These are phyloP conservation scores for Gryganskiella cystojenkinii DNA, from an alignment of 192 early-diverging fungal genomes.

Conservation along the genomic window DNA sequence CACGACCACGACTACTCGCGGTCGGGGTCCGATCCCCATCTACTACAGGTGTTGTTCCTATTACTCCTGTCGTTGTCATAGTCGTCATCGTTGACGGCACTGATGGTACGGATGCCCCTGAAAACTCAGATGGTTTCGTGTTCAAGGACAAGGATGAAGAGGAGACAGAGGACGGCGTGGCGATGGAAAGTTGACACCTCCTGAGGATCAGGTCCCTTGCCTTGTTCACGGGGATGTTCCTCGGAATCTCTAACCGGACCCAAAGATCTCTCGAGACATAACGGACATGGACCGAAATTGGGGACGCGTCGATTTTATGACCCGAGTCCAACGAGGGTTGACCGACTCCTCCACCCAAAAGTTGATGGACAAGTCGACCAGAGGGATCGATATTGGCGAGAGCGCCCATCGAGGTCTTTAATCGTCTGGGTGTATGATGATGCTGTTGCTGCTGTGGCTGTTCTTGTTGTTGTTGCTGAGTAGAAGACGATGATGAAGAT, in stretches of 20 bases:
- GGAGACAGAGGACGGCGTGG: conserved; percentile 24
- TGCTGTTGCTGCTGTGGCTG: background rate
- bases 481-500: no score
- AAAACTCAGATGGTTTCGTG: background rate
- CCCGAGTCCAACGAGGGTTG: background rate
- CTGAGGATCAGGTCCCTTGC: conserved; percentile 35
- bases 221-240: conserved; percentile 23
- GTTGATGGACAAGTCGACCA: conserved; percentile 8
- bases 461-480: background rate
- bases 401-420: conserved; percentile 30
- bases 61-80: background rate
- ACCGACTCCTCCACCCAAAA: background rate
- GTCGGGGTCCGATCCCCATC: background rate
- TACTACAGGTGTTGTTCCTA: no score
- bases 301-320: conserved; percentile 15
- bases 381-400: conserved; percentile 36
- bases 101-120: background rate
- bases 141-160: background rate
- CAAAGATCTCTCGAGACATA: conserved; percentile 39
- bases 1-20: background rate
- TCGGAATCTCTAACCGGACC: conserved; percentile 35
- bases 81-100: background rate
- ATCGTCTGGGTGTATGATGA: conserved; percentile 5
- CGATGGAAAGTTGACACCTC: conserved; percentile 21
- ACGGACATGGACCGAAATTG: conserved; percentile 23